Conservation (phyloP, 1,284 basidiomycete species). For the Amylostereum areolatum region DNA sequence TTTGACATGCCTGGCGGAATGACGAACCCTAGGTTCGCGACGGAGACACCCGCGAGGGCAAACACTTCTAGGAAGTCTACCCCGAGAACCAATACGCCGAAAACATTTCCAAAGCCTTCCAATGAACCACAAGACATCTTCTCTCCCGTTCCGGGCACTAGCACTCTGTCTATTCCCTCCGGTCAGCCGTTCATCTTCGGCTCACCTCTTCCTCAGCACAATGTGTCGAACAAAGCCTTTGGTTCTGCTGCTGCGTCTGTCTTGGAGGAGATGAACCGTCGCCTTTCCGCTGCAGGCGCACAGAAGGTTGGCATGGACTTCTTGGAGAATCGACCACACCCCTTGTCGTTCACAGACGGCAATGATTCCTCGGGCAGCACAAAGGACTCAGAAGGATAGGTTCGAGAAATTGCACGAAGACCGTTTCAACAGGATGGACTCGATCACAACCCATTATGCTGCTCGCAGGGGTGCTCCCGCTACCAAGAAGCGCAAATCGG, state of each 20-base stretch:
- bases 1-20: slow-evolving; percentile 12
- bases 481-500: slow-evolving; percentile 37
- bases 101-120: slow-evolving; percentile 5
- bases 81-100: slow-evolving; percentile 2
- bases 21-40: too few species aligned
- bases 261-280: slow-evolving; percentile 72
- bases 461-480: slow-evolving; percentile 37
- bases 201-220: slow-evolving; percentile 57
- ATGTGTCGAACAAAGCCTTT: slow-evolving; percentile 57
- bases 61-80: too few species aligned
- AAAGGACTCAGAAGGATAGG: slow-evolving; percentile 20
- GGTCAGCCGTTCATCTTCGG: slow-evolving; percentile 62
- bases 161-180: slow-evolving; percentile 20
- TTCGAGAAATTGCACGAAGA: slow-evolving; percentile 60
- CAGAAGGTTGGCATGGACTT: slow-evolving; percentile 34
- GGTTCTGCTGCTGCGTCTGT: slow-evolving; percentile 54
- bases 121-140: slow-evolving; percentile 31
- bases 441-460: slow-evolving; percentile 58
- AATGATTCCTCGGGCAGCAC: not conserved
- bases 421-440: slow-evolving; percentile 70
- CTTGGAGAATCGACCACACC: slow-evolving; percentile 7
- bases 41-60: too few species aligned
- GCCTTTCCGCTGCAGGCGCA: slow-evolving; percentile 44
- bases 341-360: not conserved
- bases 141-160: slow-evolving; percentile 20